A percentile compares a stretch with the other conserved stretches of the same genome.
These are phyloP conservation scores for Linnemannia elongata DNA, from an alignment of 192 early-diverging fungal genomes.

Conservation along the genomic window DNA sequence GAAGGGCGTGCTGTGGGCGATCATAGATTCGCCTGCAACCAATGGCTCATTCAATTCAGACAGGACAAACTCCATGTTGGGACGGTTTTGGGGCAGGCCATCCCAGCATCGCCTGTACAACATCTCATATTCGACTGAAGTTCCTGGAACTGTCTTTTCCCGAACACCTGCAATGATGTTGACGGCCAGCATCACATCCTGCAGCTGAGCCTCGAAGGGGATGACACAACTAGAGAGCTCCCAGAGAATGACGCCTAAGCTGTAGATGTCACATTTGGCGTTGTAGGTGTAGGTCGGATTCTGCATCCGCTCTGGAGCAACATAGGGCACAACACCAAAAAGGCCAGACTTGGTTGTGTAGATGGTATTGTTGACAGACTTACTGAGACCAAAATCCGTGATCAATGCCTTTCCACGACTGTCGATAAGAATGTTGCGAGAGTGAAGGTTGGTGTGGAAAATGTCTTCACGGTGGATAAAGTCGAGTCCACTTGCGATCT, in stretches of 20 bases:
- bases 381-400: slow-evolving; percentile 59
- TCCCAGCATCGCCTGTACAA: slow-evolving; percentile 56
- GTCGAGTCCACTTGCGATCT: slow-evolving; percentile 55
- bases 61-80: slow-evolving; percentile 57
- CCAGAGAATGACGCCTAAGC: slow-evolving; percentile 61
- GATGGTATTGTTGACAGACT: slow-evolving; percentile 53
- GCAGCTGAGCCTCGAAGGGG: slow-evolving; percentile 51
- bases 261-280: slow-evolving; percentile 60
- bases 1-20: slow-evolving; percentile 39
- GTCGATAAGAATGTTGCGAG: slow-evolving; percentile 61
- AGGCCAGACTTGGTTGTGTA: slow-evolving; percentile 54
- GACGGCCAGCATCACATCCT: slow-evolving; percentile 59
- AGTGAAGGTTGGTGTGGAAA: slow-evolving; percentile 52
- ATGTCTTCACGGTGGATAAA: slow-evolving; percentile 61
- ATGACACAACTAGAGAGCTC: slow-evolving; percentile 58
- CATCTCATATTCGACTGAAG: slow-evolving; percentile 58
- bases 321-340: slow-evolving; percentile 59
- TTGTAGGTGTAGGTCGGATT: slow-evolving; percentile 58
- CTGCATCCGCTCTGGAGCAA: slow-evolving; percentile 59
- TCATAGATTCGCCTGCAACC: slow-evolving; percentile 48
- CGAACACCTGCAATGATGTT: slow-evolving; percentile 57
- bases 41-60: slow-evolving; percentile 49
- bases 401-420: slow-evolving; percentile 56
- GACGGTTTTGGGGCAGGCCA: slow-evolving; percentile 50
- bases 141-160: slow-evolving; percentile 57